Evolutionary conservation across 2,329 filamentous ascomycete genomes (phyloP).

Genomic region (Colletotrichum sp.): DNA sequence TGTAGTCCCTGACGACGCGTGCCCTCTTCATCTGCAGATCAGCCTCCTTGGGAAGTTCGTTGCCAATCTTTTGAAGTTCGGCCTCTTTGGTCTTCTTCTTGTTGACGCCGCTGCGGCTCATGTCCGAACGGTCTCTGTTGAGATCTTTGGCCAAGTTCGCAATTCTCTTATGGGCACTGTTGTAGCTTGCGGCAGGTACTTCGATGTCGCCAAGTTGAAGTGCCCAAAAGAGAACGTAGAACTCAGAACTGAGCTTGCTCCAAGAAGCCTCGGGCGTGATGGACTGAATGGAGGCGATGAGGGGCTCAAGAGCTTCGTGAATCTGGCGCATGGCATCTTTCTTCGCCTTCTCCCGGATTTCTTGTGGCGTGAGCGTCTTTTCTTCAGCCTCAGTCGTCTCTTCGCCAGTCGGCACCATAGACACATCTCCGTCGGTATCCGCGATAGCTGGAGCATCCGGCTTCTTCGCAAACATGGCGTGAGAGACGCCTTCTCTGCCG

Average conservation of each 20-base stretch:
- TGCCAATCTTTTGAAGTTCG: conserved; percentile 70
- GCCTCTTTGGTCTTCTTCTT: conserved; percentile 75
- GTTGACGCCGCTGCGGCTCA: conserved; percentile 68
- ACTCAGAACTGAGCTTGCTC: conserved; percentile 75
- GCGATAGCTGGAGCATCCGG: conserved; percentile 26
- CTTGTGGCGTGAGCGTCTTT: conserved; percentile 27
- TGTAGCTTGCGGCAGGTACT: conserved; percentile 79
- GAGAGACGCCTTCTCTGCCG: conserved; percentile 74
- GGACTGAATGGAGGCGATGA: conserved; percentile 72
- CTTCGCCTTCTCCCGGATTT: conserved; percentile 35
- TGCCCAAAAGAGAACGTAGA: conserved; percentile 93
- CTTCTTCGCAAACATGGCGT: conserved; percentile 55
- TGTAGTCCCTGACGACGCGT: conserved; percentile 69
- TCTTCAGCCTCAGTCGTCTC: conserved; percentile 35
- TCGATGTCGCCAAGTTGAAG: conserved; percentile 82
- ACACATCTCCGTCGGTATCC: conserved; percentile 64
- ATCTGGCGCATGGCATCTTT: conserved; percentile 51
- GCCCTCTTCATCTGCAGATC: conserved; percentile 66
- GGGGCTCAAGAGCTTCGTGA: conserved; percentile 74
- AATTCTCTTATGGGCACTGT: conserved; percentile 73
- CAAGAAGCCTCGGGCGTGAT: conserved; percentile 68
- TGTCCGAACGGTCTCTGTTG: conserved; percentile 74
- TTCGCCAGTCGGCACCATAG: conserved; percentile 41
- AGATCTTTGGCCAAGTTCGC: conserved; percentile 71
- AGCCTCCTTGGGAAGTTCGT: conserved; percentile 75